phyloP scores from a whole-genome alignment of 139 green algal genomes.

The Pleodorina starrii region DNA sequence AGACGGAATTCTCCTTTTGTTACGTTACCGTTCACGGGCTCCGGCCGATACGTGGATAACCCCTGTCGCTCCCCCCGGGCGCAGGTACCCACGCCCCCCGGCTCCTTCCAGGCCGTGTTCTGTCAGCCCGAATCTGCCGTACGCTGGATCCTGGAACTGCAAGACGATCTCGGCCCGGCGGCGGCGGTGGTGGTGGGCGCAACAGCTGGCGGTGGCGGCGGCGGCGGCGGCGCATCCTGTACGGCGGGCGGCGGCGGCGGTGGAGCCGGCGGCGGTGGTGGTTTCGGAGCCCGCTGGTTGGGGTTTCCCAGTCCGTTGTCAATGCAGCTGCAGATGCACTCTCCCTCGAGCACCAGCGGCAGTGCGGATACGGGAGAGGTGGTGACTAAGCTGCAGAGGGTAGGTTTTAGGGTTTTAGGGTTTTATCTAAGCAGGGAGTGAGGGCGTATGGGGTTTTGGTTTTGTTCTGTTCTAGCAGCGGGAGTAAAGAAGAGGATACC shows the following conservation, averaged over 20 bases:
- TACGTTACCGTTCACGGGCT: too few species aligned
- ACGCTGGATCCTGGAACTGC: slow-evolving; percentile 38
- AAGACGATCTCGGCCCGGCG: slow-evolving; percentile 21
- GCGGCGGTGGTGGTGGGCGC: neutral
- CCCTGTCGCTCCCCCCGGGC: too few species aligned
- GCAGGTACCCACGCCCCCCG: slow-evolving; percentile 15
- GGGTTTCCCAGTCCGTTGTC: too few species aligned
- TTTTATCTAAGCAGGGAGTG: too few species aligned
- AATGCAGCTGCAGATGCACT: too few species aligned
- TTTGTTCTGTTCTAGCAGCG: too few species aligned
- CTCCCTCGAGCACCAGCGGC: neutral
- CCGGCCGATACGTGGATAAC: too few species aligned
- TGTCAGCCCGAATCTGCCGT: neutral
- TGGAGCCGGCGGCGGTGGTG: too few species aligned
- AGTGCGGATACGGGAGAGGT: neutral
- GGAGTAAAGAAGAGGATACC: too few species aligned
- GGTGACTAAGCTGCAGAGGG: neutral
- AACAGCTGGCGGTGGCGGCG: neutral
- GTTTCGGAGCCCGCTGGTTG: neutral
- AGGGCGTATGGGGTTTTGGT: too few species aligned
- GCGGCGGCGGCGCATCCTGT: too few species aligned
- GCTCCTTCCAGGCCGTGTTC: slow-evolving; percentile 40
- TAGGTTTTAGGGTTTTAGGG: neutral
- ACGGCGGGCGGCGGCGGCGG: neutral
- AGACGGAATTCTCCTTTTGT: too few species aligned